phyloP scores from a whole-genome alignment of 179 eudicot genomes.

The Silene coronaria region DNA sequence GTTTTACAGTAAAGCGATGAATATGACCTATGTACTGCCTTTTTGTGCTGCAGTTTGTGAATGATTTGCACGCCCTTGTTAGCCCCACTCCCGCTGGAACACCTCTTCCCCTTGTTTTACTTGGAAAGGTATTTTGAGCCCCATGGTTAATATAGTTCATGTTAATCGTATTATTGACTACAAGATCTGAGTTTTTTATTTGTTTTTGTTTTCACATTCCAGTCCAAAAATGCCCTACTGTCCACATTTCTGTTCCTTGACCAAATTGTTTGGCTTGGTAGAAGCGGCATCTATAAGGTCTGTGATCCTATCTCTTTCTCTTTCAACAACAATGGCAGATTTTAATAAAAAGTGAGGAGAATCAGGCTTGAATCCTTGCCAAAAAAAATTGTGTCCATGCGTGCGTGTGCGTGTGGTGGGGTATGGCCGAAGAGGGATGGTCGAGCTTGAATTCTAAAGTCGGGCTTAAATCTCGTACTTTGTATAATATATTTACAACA shows the following conservation, averaged over 20 bases:
- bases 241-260: slow-evolving; percentile 95
- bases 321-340: neutral
- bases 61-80: slow-evolving; percentile 86
- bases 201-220: slow-evolving; percentile 23
- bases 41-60: slow-evolving; percentile 64
- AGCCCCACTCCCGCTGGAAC: slow-evolving; percentile 81
- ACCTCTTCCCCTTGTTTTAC: slow-evolving; percentile 74
- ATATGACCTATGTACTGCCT: slow-evolving; percentile 18
- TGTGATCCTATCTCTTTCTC: slow-evolving; percentile 8
- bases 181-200: slow-evolving; percentile 6
- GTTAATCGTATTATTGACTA: neutral
- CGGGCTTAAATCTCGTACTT: neutral
- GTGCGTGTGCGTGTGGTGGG: no score
- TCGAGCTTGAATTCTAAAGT: no score
- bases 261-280: slow-evolving; percentile 95
- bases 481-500: neutral
- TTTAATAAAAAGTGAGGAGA: neutral
- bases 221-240: slow-evolving; percentile 90
- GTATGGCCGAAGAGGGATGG: no score
- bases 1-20: neutral
- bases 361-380: neutral
- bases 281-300: slow-evolving; percentile 91
- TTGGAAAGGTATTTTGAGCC: slow-evolving; percentile 70
- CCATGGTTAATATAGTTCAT: neutral
- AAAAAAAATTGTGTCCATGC: no score